Evolutionary conservation across 2,329 filamentous ascomycete genomes (phyloP).

Genomic region (Fusarium torulosum): DNA sequence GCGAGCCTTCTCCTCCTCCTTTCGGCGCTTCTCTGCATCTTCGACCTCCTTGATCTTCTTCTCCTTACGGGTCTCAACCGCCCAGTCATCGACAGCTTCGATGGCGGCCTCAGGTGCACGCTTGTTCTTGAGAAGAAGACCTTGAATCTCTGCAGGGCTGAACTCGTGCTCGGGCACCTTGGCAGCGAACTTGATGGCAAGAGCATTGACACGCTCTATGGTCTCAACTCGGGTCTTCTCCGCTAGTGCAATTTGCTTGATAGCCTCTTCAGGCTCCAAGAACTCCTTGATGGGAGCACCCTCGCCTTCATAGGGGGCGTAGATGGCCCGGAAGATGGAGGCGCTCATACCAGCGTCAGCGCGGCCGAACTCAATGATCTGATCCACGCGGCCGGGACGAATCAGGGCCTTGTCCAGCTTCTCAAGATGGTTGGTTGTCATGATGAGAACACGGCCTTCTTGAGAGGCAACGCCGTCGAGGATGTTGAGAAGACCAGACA

Average conservation of each 20-base stretch:
- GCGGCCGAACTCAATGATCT: slow-evolving; percentile 67
- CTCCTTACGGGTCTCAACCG: slow-evolving; percentile 62
- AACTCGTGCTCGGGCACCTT: slow-evolving; percentile 68
- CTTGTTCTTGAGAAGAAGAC: slow-evolving; percentile 69
- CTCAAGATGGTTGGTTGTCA: slow-evolving; percentile 75
- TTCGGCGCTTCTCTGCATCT: slow-evolving; percentile 57
- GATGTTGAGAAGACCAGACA: slow-evolving; percentile 84
- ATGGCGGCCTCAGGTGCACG: slow-evolving; percentile 63
- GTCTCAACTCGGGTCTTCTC: slow-evolving; percentile 53
- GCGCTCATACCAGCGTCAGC: slow-evolving; percentile 66
- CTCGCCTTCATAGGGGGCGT: slow-evolving; percentile 62
- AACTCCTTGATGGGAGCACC: slow-evolving; percentile 9
- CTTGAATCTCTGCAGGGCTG: slow-evolving; percentile 72
- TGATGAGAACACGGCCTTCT: slow-evolving; percentile 72
- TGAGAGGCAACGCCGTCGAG: slow-evolving; percentile 79
- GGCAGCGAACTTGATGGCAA: slow-evolving; percentile 63
- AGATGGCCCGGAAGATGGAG: slow-evolving; percentile 70
- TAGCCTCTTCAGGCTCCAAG: slow-evolving; percentile 40
- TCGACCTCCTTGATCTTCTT: slow-evolving; percentile 61
- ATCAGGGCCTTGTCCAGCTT: slow-evolving; percentile 73
- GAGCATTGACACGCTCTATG: slow-evolving; percentile 56
- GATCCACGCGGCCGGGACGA: slow-evolving; percentile 72
- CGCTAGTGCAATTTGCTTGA: slow-evolving; percentile 51
- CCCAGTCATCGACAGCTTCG: slow-evolving; percentile 61
- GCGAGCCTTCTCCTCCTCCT: slow-evolving; percentile 52